Evolutionary conservation across 2,329 filamentous ascomycete genomes (phyloP), one percentile per base, ranked within the genome.

Genomic region (Fusarium xyrophilum): DNA sequence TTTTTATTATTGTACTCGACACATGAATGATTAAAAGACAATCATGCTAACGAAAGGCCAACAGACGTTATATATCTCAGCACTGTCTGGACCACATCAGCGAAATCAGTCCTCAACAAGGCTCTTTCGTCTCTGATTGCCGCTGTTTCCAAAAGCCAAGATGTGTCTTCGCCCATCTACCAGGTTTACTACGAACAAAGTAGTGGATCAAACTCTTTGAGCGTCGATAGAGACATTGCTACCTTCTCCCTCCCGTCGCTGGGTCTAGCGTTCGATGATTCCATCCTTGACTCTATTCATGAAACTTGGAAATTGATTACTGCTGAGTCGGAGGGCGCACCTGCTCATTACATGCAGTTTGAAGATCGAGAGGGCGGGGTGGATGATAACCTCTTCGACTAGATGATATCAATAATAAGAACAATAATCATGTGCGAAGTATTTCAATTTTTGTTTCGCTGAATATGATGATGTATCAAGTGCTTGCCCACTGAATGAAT

Each of bases 221-320:
- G 73, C 13, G 59, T 75, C 36, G 79, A 83, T 14, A 80, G 80
- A 23, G 78, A 80, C 27, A 75, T 88, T 21, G 78, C 90, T 43
- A 78, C 81, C 3, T 88, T 96, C 63, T 84, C 88, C 7, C 80
- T 86, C 4, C 76, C 88, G 0, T 83, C 87, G 5, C 78, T 89
- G 12, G 89, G 91, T 67, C 83, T 96, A 11, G 85, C 91, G 1
- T 92, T 97, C 68, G 88, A 93, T 71, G 95, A 97, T 70, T 75
- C 80, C 1, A 81, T 88, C 3, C 79, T 97, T 13, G 85, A 88
- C 10, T 78, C 86, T 28, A 91, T 97, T 4, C 86, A 86, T 63
- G 78, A 85, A 13, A 88, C 89, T 10, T 98, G 94, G 93, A 82
- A 85, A 64, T 80, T 82, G 50, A 83, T 93, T 7, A 81, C 86